These are phyloP conservation scores for Thymus mandschuricus DNA, from an alignment of 257 asterid species.

Conservation along the genomic window DNA sequence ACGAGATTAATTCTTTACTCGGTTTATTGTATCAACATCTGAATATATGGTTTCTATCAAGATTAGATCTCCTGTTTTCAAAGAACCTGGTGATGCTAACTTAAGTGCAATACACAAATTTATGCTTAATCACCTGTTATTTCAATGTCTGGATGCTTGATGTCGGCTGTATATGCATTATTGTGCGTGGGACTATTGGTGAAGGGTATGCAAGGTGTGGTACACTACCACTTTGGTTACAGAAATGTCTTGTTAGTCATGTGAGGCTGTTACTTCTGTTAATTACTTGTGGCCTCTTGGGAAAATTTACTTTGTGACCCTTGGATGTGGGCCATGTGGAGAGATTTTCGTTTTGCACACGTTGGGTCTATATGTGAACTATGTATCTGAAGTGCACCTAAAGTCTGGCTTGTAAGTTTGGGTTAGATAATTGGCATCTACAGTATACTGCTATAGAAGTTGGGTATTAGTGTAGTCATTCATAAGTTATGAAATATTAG, in stretches of 20 bases:
- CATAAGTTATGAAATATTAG: neutral
- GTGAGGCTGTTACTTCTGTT: conserved; percentile 6
- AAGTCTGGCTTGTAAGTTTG: conserved; percentile 8
- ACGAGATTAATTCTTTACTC: neutral
- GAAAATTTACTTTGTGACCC: conserved; percentile 1
- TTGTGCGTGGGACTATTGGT: neutral
- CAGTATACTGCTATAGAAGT: neutral
- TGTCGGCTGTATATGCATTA: neutral
- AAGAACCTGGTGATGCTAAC: neutral
- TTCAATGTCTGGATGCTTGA: neutral
- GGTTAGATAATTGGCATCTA: neutral
- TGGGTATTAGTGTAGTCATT: neutral
- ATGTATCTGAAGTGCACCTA: neutral
- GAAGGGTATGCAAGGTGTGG: neutral
- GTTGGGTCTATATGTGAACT: conserved; percentile 9
- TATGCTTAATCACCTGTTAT: neutral
- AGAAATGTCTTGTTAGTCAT: conserved; percentile 11
- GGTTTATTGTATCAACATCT: neutral
- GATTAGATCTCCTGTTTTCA: conserved; percentile 10
- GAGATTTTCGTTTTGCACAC: neutral
- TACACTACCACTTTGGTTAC: conserved; percentile 1
- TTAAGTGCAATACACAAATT: neutral
- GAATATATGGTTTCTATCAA: conserved; percentile 2
- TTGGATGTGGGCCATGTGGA: conserved; percentile 2
- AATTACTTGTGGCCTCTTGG: neutral